Evolutionary conservation across 2,329 filamentous ascomycete genomes (phyloP).

Genomic region (Chaetomium globosum): DNA sequence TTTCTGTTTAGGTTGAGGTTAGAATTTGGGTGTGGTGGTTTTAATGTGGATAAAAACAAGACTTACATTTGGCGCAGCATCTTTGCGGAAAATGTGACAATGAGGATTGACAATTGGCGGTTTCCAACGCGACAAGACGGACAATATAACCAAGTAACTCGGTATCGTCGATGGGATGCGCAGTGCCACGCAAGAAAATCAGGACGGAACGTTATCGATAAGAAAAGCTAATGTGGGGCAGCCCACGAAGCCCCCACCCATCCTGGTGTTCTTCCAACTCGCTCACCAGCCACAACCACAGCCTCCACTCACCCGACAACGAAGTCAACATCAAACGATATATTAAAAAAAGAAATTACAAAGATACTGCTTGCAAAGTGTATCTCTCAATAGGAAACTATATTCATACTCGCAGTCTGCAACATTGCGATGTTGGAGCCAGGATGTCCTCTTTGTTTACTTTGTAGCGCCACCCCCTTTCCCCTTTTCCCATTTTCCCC

Average conservation of each 20-base stretch:
- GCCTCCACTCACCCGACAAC: not conserved
- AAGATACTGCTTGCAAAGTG: not conserved
- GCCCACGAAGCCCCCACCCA: too few species aligned
- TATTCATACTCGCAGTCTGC: not conserved
- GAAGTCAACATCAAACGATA: not conserved
- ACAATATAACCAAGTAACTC: too few species aligned
- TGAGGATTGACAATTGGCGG: not conserved
- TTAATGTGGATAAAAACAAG: not conserved
- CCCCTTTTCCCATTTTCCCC: not conserved
- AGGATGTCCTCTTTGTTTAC: slow-evolving; percentile 3
- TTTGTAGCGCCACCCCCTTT: slow-evolving; percentile 20
- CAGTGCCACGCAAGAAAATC: slow-evolving; percentile 30
- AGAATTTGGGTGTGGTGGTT: not conserved
- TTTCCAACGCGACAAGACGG: slow-evolving; percentile 7
- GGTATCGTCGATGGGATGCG: not conserved
- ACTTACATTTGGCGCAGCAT: slow-evolving; percentile 57
- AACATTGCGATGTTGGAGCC: not conserved
- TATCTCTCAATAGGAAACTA: not conserved
- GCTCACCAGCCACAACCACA: not conserved
- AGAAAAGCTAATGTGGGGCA: slow-evolving; percentile 28
- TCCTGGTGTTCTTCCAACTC: too few species aligned
- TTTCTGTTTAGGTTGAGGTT: slow-evolving; percentile 47
- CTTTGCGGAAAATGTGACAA: slow-evolving; percentile 30
- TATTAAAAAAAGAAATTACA: not conserved
- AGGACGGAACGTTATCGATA: slow-evolving; percentile 32